Conservation (phyloP, 345 rosid genomes). For the Acer yangbiense region DNA sequence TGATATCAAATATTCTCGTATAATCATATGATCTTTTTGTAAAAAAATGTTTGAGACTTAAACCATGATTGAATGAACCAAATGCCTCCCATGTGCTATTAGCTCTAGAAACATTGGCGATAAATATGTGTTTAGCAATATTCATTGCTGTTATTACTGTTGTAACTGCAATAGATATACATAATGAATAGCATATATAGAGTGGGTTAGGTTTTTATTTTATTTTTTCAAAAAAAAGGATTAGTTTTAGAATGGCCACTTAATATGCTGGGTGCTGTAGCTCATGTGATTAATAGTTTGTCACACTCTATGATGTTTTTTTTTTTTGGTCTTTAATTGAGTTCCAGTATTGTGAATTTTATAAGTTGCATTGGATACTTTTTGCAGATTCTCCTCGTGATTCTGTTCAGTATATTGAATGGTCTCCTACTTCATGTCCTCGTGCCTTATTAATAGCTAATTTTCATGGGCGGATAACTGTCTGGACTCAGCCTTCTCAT, state of each 20-base stretch:
- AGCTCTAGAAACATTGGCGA: neutral
- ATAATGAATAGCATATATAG: neutral
- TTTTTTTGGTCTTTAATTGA: neutral
- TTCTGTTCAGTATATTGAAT: conserved; percentile 97
- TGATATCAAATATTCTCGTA: neutral
- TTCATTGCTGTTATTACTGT: neutral
- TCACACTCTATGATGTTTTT: neutral
- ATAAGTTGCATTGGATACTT: conserved; percentile 16
- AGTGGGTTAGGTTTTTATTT: neutral
- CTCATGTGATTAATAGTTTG: neutral
- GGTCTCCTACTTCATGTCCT: conserved; percentile 97
- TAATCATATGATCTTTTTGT: neutral
- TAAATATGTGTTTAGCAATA: neutral
- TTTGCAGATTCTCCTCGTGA: conserved; percentile 96
- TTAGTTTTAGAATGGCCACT: neutral
- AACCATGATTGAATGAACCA: neutral
- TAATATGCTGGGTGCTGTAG: neutral
- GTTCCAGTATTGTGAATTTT: conserved; percentile 6
- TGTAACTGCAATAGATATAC: neutral
- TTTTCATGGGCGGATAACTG: conserved; percentile 93
- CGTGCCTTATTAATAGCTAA: conserved; percentile 94
- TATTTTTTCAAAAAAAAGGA: too few relatives aligned
- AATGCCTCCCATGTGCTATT: neutral
- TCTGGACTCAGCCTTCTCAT: conserved; percentile 96
- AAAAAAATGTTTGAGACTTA: neutral